Base-by-base conservation (phyloP, 2,329 filamentous ascomycete genomes). In the Colletotrichum orchidophilum region DNA sequence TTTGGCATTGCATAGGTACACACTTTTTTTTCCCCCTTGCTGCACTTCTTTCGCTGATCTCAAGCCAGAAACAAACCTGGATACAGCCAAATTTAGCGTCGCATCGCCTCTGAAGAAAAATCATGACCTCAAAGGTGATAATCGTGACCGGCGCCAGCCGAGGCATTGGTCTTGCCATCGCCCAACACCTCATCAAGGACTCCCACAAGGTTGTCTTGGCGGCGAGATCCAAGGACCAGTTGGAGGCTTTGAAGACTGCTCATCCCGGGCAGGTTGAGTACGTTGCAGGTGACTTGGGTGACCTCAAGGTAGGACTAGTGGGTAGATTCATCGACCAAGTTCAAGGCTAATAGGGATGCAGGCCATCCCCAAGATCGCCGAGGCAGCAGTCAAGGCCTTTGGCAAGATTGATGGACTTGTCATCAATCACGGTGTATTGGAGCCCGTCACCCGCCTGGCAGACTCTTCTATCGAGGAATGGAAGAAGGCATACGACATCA, bases 361-460 rank as follows among this genome's bases (percentile, higher is more conserved):
- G 87, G 81, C 92, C 31, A 88, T 90, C 4, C 80, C 86, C 1
- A 88, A 88, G 77, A 88, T 93, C 5, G 89, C 94, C 5, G 85
- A 91, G 3, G 82, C 91, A 1, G 92, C 95, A 0, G 77, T 93
- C 12, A 83, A 87, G 31, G 83, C 88, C 0, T 98, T 94, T 80
- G 92, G 91, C 11, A 86, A 84, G 59, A 82, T 99, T 5, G 95
- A 99, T 78, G 93, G 91, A 1, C 80, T 99, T 54, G 90, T 99
- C 13, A 84, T 98, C 73, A 98, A 98, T 80, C 96, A 99, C 79
- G 95, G 95, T 24, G 86, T 91, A 1, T 83, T 99, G 54, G 88
- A 90, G n/a, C 93, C 94, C 1, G 91, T 97, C 52, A 90, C 89
- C 61, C 90, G 88, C 69, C 83, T 98, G 54, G 90, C 84, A 3